Evolutionary conservation across 108 stramenopile genomes (phyloP).

Genomic region (Nannochloropsis oceanica): DNA sequence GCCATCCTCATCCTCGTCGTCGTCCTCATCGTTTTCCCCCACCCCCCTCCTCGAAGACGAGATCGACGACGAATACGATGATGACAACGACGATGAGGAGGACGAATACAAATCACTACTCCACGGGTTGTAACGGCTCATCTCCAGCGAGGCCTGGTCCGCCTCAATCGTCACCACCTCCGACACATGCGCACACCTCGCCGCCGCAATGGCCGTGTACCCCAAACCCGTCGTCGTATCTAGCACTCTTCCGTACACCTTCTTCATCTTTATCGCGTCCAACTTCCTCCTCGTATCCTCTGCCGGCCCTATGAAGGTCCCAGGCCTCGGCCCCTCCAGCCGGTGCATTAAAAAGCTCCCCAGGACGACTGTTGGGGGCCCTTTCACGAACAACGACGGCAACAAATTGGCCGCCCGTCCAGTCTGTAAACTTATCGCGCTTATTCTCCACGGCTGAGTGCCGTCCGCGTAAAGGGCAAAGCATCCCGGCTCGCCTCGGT

Average conservation of each 20-base stretch:
- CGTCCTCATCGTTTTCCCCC: too few relatives aligned
- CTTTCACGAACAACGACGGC: not conserved
- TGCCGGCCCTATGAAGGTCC: not conserved
- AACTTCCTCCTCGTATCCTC: not conserved
- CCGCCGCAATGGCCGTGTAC: not conserved
- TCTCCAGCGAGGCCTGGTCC: not conserved
- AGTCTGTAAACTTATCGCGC: not conserved
- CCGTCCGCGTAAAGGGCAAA: not conserved
- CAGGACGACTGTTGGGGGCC: not conserved
- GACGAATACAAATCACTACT: not conserved
- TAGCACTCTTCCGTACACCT: not conserved
- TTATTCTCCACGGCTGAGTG: not conserved
- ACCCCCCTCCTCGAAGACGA: not conserved
- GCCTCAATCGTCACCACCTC: not conserved
- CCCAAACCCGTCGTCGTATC: not conserved
- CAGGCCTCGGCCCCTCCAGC: not conserved
- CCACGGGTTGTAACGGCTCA: not conserved
- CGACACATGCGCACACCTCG: not conserved
- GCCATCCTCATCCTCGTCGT: too few relatives aligned
- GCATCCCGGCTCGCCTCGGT: not conserved
- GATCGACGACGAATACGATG: not conserved
- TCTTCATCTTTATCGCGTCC: not conserved
- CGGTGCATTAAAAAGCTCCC: not conserved
- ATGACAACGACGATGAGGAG: not conserved
- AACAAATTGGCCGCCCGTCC: not conserved